These are phyloP conservation scores for Starmerella roubikii DNA, from an alignment of 805 yeast genomes.

Conservation along the genomic window DNA sequence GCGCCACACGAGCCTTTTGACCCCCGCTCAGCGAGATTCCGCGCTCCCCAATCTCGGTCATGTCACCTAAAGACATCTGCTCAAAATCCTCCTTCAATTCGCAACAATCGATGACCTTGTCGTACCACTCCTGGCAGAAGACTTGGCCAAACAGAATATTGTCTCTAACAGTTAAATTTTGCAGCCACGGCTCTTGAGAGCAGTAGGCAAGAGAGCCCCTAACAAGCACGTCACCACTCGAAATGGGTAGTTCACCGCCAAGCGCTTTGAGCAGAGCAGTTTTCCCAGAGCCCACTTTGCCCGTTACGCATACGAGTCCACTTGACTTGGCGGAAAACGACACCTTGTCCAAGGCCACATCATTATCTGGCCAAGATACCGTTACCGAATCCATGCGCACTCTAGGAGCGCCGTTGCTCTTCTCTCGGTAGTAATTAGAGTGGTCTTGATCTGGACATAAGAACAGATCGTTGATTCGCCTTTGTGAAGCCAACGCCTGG, in stretches of 20 bases:
- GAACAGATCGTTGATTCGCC: conserved; percentile 16
- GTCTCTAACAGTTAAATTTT: conserved; percentile 77
- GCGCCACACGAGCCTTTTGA: conserved; percentile 80
- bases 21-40: conserved; percentile 95
- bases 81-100: conserved; percentile 63
- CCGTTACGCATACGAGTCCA: conserved; percentile 72
- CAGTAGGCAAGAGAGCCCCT: conserved; percentile 70
- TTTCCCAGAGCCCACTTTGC: conserved; percentile 84
- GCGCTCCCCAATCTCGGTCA: conserved; percentile 85
- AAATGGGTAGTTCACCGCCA: conserved; percentile 61
- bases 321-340: conserved; percentile 57
- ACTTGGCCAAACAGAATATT: conserved; percentile 67
- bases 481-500: conserved; percentile 12
- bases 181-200: conserved; percentile 85
- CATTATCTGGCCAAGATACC: not conserved
- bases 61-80: conserved; percentile 69
- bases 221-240: conserved; percentile 50
- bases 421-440: conserved; percentile 5
- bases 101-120: conserved; percentile 44
- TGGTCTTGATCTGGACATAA: conserved; percentile 11
- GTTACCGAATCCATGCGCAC: conserved; percentile 4
- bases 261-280: conserved; percentile 68
- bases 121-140: conserved; percentile 63
- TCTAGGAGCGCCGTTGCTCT: not conserved
- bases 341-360: conserved; percentile 47